A percentile compares a stretch with the other conserved stretches of the same genome.
phyloP scores from a whole-genome alignment of 306 rosid genomes.

The Sindora glabra region DNA sequence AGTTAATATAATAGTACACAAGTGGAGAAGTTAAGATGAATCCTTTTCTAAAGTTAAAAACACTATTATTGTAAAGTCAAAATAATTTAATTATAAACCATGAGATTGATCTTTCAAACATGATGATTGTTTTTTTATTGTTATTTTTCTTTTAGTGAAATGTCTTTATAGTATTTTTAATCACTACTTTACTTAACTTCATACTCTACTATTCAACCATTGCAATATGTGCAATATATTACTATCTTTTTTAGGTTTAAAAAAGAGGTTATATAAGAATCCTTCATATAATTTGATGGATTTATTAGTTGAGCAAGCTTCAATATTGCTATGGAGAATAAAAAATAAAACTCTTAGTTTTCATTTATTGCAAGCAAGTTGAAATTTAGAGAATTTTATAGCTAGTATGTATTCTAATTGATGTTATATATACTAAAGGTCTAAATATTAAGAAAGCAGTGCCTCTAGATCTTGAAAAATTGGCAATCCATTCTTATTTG shows the following conservation, averaged over 20 bases:
- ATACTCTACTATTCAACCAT: slow-evolving; percentile 35
- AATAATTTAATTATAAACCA: no score
- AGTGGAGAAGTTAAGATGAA: no score
- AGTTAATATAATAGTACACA: no score
- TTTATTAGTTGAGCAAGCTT: slow-evolving; percentile 47
- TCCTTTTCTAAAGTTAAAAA: no score
- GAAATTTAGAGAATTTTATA: slow-evolving; percentile 44
- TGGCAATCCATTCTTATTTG: slow-evolving; percentile 24
- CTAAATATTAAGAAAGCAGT: slow-evolving; percentile 38
- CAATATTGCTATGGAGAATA: slow-evolving; percentile 44
- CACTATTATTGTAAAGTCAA: no score
- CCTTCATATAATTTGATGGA: slow-evolving; percentile 38
- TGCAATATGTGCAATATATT: slow-evolving; percentile 26
- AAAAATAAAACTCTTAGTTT: slow-evolving; percentile 35
- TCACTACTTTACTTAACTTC: background rate
- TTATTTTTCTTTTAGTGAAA: no score
- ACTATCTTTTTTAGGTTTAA: slow-evolving; percentile 37
- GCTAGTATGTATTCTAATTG: slow-evolving; percentile 40
- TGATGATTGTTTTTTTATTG: no score
- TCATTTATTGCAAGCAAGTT: slow-evolving; percentile 36
- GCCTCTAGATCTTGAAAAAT: slow-evolving; percentile 51
- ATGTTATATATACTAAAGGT: slow-evolving; percentile 52
- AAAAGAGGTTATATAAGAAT: slow-evolving; percentile 43
- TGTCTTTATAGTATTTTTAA: no score
- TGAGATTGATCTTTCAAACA: no score